Evolutionary conservation across 2,329 filamentous ascomycete genomes (phyloP).

Genomic region (Fusarium continuum): DNA sequence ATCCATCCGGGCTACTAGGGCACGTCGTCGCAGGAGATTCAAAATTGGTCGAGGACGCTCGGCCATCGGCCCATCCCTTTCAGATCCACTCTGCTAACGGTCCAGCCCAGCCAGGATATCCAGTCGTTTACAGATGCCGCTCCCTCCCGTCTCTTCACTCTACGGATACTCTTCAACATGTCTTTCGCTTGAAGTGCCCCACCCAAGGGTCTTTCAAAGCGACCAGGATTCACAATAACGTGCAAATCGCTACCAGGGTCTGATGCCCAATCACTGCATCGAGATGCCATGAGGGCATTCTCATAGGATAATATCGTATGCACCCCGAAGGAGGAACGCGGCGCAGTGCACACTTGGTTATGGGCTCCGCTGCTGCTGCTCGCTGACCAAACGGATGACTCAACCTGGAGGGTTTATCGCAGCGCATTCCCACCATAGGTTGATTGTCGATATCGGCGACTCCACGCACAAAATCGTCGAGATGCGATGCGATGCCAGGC

Average conservation of each 20-base stretch:
- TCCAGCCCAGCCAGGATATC: conserved; percentile 21
- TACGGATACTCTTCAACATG: neutral
- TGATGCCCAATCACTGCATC: conserved; percentile 50
- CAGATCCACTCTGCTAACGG: conserved; percentile 39
- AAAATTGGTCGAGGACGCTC: conserved; percentile 28
- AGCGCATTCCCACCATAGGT: neutral
- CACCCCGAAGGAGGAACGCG: conserved; percentile 54
- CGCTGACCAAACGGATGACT: conserved; percentile 39
- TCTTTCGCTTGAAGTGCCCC: conserved; percentile 22
- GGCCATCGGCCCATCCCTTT: conserved; percentile 41
- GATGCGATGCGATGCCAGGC: conserved; percentile 25
- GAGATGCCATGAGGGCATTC: conserved; percentile 34
- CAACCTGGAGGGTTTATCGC: conserved; percentile 13
- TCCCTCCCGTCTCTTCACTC: neutral
- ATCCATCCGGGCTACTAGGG: neutral
- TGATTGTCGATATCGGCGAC: conserved; percentile 34
- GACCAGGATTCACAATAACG: conserved; percentile 31
- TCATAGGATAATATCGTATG: conserved; percentile 48
- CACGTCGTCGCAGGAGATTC: conserved; percentile 20
- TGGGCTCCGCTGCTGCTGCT: conserved; percentile 32
- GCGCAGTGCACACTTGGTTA: conserved; percentile 49
- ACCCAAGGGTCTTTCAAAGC: conserved; percentile 30
- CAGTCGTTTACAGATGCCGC: conserved; percentile 4
- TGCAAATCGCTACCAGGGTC: conserved; percentile 45
- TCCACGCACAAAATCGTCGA: conserved; percentile 35